phyloP scores from a whole-genome alignment of 2,329 filamentous ascomycete genomes.

The Paecilomyces fulvus region DNA sequence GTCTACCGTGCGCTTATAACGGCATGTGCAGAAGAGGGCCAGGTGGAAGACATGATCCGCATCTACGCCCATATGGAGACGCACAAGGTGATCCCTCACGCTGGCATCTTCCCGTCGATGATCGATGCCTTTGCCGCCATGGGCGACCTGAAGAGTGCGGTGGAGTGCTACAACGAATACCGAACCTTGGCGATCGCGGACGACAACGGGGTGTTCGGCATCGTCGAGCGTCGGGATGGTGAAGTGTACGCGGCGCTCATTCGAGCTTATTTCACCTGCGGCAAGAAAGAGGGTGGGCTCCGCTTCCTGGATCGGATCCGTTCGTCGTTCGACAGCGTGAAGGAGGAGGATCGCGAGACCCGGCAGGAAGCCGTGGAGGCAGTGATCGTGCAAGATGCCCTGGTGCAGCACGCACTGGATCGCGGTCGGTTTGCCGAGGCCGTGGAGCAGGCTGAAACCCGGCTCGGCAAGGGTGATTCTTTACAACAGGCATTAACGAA shows the following conservation, averaged over 20 bases:
- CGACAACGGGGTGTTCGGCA: constrained; percentile 61
- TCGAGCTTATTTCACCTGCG: constrained; percentile 75
- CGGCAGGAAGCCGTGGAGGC: constrained; percentile 59
- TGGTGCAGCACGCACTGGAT: constrained; percentile 69
- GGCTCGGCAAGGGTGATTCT: constrained; percentile 50
- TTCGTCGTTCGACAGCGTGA: constrained; percentile 41
- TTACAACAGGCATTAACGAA: constrained; percentile 59
- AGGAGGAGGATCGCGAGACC: constrained; percentile 44
- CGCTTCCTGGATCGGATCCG: constrained; percentile 80
- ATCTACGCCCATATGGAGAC: constrained; percentile 89
- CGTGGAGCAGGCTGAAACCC: constrained; percentile 58
- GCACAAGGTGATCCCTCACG: constrained; percentile 62
- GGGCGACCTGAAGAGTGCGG: constrained; percentile 76
- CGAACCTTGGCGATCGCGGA: constrained; percentile 77
- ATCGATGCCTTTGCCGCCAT: constrained; percentile 82
- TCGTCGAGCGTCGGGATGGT: constrained; percentile 66
- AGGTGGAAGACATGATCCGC: constrained; percentile 78
- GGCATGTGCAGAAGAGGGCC: constrained; percentile 74
- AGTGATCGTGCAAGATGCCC: constrained; percentile 61
- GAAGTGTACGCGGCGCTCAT: constrained; percentile 87
- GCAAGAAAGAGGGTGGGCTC: constrained; percentile 70
- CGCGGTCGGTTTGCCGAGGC: constrained; percentile 64
- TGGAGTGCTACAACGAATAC: constrained; percentile 95
- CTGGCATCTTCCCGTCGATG: constrained; percentile 83
- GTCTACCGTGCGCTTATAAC: constrained; percentile 80